Base-by-base conservation (phyloP, 2,329 filamentous ascomycete species). In the Fusarium dimerum region DNA sequence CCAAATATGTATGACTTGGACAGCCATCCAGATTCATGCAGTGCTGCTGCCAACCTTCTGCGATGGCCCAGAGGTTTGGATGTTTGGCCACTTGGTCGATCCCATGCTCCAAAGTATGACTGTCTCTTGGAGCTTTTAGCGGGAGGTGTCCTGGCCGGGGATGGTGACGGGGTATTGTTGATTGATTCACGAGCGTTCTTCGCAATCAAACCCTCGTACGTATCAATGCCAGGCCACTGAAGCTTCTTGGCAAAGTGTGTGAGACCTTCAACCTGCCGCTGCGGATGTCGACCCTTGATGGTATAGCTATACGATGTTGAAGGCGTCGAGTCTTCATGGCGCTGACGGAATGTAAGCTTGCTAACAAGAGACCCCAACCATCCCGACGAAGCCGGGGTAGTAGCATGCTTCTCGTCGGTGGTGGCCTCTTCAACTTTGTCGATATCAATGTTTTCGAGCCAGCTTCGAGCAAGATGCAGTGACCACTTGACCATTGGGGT, bases 1-100 rank as follows among this genome's bases (percentile, higher is more conserved):
- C 85, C 85, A 34, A 84, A 87, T 8, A 88, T 73, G 60, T 87
- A 88, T 20, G 83, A 86, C 66, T 85, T 85, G 6, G 85, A 87
- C 16, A 88, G 75, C 86, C 85, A 88, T 2, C 86, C 85, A 1
- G 80, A 78, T 3, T 78, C 72, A 54, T 85, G 79, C 18, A 87
- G 71, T 2, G 79, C 79, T 2, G 83, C 81, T 15, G 82, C 79
- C 45, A 86, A 73, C 57, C 78, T 83, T 43, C 77, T 75, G 36
- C 80, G 75, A 51, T 80, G 76, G 2, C 76, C 73, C 6, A 75
- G 68, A 12, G 66, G 60, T 46, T 66, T 71, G 44, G 68, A 65
- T 17, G 68, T 59, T 16, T 57, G 53, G 45, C 61, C 65, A 45
- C 68, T 66, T 2, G 70, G 68, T 15, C 71, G 65, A 41, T 74